Evolutionary conservation across 2,329 filamentous ascomycete species (phyloP), one percentile per base, ranked within the genome.

Genomic region (Pyricularia sp.): DNA sequence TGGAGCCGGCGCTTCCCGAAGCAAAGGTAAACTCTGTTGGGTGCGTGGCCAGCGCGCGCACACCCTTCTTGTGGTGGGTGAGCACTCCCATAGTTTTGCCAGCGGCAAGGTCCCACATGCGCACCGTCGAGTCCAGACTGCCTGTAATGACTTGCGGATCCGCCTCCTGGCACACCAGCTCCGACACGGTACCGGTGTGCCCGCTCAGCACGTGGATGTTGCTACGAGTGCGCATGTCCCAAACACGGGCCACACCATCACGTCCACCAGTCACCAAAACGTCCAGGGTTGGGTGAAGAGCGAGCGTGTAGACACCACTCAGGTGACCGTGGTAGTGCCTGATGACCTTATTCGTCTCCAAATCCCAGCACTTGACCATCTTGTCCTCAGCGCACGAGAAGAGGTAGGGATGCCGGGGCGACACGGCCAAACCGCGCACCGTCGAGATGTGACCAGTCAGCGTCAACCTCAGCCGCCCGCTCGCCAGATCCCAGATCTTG

Each of bases 361-460:
- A 82, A 81, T 99, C 95, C 95, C 95, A 99, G 81, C 95, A 99
- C 81, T 99, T 99, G 71, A 99, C 95, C 94, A 97, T 97, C 83
- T 99, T 99, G 79, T 99, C 95, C 80, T 99, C 95, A 70, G 93
- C 96, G 76, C 95, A 99, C 12, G 93, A 97, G 80, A 99, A 99
- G 11, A 99, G 86, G 77, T 99, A 99, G 0, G 95, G 96, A 80
- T 99, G 95, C 65, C 95, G 85, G 20, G 94, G 92, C 25, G 93
- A 97, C 9, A 99, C 92, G 0, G 94, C 95, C 65, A 99, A 85
- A 2, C 95, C 95, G 68, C 94, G 89, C 0, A 97, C 94, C 4
- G 93, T 96, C 66, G 92, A 96, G 75, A 97, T 97, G 79, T 97
- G 94, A 50, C 94, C 94, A 1, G 94, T 98, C 70, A 98, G 81